Evolutionary conservation across 2,329 filamentous ascomycete species (phyloP), one percentile per base, ranked within the genome.

Genomic region (Colletotrichum caudatum): DNA sequence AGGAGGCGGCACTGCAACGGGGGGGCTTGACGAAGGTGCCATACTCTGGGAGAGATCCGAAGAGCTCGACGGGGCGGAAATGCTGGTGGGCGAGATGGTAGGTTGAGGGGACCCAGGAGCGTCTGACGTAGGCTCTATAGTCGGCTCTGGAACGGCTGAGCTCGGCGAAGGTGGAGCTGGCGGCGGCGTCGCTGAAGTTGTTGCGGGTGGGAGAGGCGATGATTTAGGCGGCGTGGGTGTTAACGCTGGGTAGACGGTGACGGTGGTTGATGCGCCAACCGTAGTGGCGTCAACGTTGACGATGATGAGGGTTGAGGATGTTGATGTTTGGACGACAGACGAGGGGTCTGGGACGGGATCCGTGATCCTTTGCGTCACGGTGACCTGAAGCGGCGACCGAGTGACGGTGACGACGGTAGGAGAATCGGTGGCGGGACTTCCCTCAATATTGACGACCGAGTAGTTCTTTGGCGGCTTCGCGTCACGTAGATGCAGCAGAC

Each of bases 401-500:
- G 78, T 78, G 5, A 81, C 77, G 12, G 77, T 78, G 35, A 80
- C 58, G 9, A 77, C 78, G 9, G 75, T 35, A 11, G 72, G 60
- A 11, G 18, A 50, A 29, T 63, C 73, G 44, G 74, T 69, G 70
- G 75, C 73, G 65, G 72, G 74, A 53, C 66, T 74, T 44, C 75
- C 75, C 29, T 75, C 74, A 23, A 73, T 75, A 44, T 69, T 76
- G 50, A 84, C 80, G 39, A 84, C 80, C 3, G 80, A 82, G 60
- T 83, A 84, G 29, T 41, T 59, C 65, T 68, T 71, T 37, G 53
- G 66, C 29, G 69, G 64, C 51, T 54, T 72, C 56, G 50, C 48
- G 20, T 41, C 71, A 64, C 57, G 73, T 9, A 46, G 60, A 35
- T 62, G 56, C 8, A 71, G 54, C 59, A 66, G 51, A 35, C 37